Evolutionary conservation across 2,329 filamentous ascomycete species (phyloP), one percentile per base, ranked within the genome.

Genomic region (Trichoderma sp.): DNA sequence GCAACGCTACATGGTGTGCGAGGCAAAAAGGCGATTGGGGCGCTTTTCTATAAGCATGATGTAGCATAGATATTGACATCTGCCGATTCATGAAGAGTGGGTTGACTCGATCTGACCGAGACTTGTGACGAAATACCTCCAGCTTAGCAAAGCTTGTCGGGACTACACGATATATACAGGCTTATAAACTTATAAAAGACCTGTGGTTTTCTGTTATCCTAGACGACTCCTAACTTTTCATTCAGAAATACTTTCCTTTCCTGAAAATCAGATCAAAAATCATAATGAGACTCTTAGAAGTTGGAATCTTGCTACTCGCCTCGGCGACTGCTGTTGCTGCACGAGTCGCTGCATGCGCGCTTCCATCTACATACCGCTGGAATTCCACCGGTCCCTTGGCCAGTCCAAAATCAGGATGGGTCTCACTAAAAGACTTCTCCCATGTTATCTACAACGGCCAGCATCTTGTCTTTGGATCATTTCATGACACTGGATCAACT

Each of bases 341-440:
- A 43, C 23, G 26, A 58, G 47, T 23, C 4, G 15, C 65, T 12
- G 32, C 64, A n/a, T 68, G 65, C 39, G 26, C 55, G 7, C 65
- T 68, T 34, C 65, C 65, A 26, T 68, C 65, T 2, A 50, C 55
- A n/a, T 68, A 68, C 12, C 66, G 36, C 13, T 68, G 66, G 66
- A 68, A 59, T 12, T 68, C 66, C 8, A 68, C 66, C 7, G 55
- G 36, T 13, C 17, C 36, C 2, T n/a, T 68, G n/a, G 66, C 66
- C 36, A 68, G 23, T 4, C 66, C 66, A 3, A 68, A 50, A 13
- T 30, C 66, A 36, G 66, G 66, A 12, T 68, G 55, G 66, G 55
- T 26, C 3, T 68, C 66, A 3, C 36, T 61, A 0, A 68, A 68
- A 57, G 66, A 68, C n/a, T 68, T 59, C 39, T 23, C 55, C 7